These are phyloP conservation scores for Tribonema minus DNA, from an alignment of 108 stramenopile genomes.

Conservation along the genomic window DNA sequence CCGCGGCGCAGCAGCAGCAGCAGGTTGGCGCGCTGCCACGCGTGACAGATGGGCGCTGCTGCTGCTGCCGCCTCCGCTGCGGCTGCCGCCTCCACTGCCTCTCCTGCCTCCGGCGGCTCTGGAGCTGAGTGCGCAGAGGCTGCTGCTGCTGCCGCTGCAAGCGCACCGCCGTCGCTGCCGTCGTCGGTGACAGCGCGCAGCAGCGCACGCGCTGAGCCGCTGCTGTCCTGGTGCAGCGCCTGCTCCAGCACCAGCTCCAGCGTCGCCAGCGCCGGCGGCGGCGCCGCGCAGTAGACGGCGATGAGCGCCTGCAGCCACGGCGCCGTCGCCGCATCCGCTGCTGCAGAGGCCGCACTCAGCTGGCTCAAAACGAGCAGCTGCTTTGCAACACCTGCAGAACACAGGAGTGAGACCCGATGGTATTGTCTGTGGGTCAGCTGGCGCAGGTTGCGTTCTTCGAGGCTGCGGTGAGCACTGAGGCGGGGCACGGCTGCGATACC, in stretches of 20 bases:
- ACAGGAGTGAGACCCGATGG: too few relatives aligned
- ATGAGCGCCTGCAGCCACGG: slow-evolving; percentile 5
- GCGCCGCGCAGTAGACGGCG: slow-evolving; percentile 5
- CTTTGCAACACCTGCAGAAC: background rate
- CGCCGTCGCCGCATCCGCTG: background rate
- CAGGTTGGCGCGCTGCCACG: background rate
- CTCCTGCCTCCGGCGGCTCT: background rate
- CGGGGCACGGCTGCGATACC: background rate
- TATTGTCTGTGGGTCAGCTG: too few relatives aligned
- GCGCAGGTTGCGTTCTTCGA: too few relatives aligned
- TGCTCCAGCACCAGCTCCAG: slow-evolving; percentile 32
- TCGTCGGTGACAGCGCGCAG: background rate
- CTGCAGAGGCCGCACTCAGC: background rate
- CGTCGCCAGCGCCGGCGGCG: slow-evolving; percentile 3
- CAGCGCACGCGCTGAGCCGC: slow-evolving; percentile 18
- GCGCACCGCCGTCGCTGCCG: background rate
- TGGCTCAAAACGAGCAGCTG: background rate
- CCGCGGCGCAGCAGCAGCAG: slow-evolving; percentile 17
- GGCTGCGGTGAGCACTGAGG: background rate
- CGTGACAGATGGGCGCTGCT: background rate
- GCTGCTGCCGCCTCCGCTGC: background rate
- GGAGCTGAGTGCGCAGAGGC: background rate
- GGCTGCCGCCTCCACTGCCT: background rate
- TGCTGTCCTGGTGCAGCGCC: slow-evolving; percentile 22
- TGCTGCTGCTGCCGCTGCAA: background rate